Evolutionary conservation across 2,329 filamentous ascomycete species (phyloP), one percentile per base, ranked within the genome.

Genomic region (Fonsecaea pedrosoi): DNA sequence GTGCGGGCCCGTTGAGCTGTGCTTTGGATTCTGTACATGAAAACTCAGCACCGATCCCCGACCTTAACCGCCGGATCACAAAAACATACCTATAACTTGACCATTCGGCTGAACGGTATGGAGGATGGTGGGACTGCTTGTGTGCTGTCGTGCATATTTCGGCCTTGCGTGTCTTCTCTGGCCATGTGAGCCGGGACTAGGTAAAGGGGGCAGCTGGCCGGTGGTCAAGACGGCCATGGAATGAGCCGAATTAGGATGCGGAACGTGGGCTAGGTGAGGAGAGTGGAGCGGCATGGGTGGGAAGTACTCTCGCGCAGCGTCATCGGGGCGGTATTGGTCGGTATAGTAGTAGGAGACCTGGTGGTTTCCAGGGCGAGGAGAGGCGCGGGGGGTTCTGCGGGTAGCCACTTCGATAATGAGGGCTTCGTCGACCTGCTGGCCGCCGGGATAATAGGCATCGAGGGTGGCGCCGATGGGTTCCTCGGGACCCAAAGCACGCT

Each of bases 351-450:
- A 87, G 67, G 82, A 81, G 54, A 83, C 80, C 45, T 82, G 77
- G 50, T 85, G 79, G 72, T 81, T 83, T 7, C 79, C 77, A 2
- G 74, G 68, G 66, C 89, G 85, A 2, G 94, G 94, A 9, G 93
- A 97, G 10, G 91, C 89, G 72, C 90, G 90, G 1, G 94, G 93
- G n/a, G 59, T 94, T 67, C 90, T 86, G 62, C 89, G 87, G 40
- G 84, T 81, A 15, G 93, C 92, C 21, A 96, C 88, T 73, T 98
- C 94, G 75, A 99, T 97, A 70, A 97, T 77, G 68, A 99, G 84
- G 7, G 95, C 95, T 75, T 99, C 95, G 62, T 94, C 90, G 54
- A 97, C 89, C 0, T 84, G 87, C 80, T 98, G 95, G 7, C 94
- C 94, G 54, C 90, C 91, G 1, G 94, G 92, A 75, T 89, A 99